Evolutionary conservation across 2,329 filamentous ascomycete species (phyloP), one percentile per base, ranked within the genome.

Genomic region (Botrytis porri): DNA sequence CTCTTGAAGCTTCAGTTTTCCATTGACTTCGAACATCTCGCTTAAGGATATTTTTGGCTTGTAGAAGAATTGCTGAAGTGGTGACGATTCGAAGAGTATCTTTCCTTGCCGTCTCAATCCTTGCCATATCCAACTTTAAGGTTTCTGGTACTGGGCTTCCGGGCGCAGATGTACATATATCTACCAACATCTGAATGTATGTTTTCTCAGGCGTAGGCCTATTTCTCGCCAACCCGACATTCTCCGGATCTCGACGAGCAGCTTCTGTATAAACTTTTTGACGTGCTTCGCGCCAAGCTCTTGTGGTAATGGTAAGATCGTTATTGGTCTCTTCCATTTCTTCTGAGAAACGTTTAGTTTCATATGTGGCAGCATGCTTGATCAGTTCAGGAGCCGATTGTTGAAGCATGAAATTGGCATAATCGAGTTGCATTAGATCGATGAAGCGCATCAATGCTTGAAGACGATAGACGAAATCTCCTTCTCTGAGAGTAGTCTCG

Each of bases 31-130:
- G 89, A 5, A 94, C 92, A 79, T 95, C 93, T 25, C 93, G 89
- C 82, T 94, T 95, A 45, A 96, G 86, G 12, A 95, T 85, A 77
- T 94, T 95, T 84, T 96, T 96, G 81, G 91, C 92, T 69, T 94
- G 93, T 22, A 95, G 83, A 41, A 95, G 84, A 65, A 95, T 91
- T 0, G 92, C 91, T 1, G 91, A 92, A 5, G 92, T 88, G 1
- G 92, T 92, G 35, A 93, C 88, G 77, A 95, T 90, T 62, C 89
- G 87, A 63, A 91, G 82, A 0, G 89, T 85, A 73, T 89, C 85
- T 39, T 83, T 81, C 14, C 89, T 87, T 65, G 89, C 86, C 35
- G 85, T 85, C 4, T 83, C 81, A 60, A 93, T 87, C 25, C 93
- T 91, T 70, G 86, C 87, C 59, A 85, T 80, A 77, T 96, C 93